Base-by-base conservation (phyloP, 1,139 yeast genomes). In the Nakaseomyces glabratus region DNA sequence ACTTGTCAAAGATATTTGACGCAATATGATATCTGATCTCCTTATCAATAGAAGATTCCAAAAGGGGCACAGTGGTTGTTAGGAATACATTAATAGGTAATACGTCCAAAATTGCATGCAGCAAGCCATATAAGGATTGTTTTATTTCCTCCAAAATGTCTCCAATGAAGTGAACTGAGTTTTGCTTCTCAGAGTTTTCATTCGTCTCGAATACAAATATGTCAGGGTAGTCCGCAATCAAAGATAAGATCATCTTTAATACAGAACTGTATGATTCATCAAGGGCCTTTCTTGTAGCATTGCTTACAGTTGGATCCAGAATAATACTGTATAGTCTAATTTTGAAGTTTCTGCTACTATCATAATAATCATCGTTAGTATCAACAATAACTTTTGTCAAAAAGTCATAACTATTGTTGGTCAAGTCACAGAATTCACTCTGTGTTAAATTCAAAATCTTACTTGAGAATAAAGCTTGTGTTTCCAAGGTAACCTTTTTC, bases 61-160 rank as follows among this genome's bases (percentile, higher is more conserved):
- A 42, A 9, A 82, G 65, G 17, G 69, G 70, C n/a, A 71, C 56
- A 20, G 81, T 68, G 2, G 93, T 74, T 19, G 68, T 65, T 24
- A 82, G 77, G 52, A 84, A 86, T 46, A 75, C 71, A 39, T 68
- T 69, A 46, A 86, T 71, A 19, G 97, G 96, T 38, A 88, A 65
- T 42, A 85, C 64, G 40, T 75, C 75, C 44, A 88, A 62, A 44
- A 79, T 62, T 45, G 71, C 71, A 29, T 76, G 72, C 45, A 88
- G 65, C 35, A 82, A 60, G 18, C 63, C 66, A 47, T 67, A 68
- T 17, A 67, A 46, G 17, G 50, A 51, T 8, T 55, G 41, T 31
- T 61, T 53, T 4, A 49, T 42, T 16, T 49, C 54, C 2, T 37
- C 31, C 4, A 33, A 26, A 19, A 22, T 20, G 16, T 28, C 29